A percentile compares a stretch with the other conserved stretches of the same genome.
phyloP scores from a whole-genome alignment of 257 asterid genomes.

The Anisodus tanguticus region DNA sequence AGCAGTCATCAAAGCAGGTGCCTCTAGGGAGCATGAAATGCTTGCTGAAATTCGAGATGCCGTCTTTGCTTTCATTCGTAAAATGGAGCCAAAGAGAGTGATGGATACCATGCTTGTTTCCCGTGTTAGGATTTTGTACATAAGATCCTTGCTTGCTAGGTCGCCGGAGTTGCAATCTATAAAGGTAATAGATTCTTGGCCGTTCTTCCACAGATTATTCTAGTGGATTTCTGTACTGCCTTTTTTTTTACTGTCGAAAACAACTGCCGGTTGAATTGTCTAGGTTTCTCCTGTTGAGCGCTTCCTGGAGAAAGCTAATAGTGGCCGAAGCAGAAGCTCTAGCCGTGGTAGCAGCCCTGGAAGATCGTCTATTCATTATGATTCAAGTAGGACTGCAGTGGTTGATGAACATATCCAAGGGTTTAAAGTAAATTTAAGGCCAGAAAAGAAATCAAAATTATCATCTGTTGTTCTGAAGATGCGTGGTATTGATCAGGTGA shows the following conservation, averaged over 20 bases:
- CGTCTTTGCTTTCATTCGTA: conserved; percentile 90
- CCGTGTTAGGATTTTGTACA: conserved; percentile 97
- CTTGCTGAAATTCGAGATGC: conserved; percentile 99
- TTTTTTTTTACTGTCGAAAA: neutral
- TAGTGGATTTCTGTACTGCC: conserved; percentile 11
- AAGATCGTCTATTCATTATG: conserved; percentile 84
- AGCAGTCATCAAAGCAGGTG: conserved; percentile 99
- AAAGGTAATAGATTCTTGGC: conserved; percentile 60
- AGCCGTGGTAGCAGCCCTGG: conserved; percentile 98
- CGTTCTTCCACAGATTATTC: conserved; percentile 1
- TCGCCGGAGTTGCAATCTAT: conserved; percentile 98
- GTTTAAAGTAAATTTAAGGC: conserved; percentile 88
- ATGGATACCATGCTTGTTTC: conserved; percentile 99
- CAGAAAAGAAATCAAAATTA: conserved; percentile 91
- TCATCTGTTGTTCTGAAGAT: conserved; percentile 95
- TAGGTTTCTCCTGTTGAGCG: conserved; percentile 96
- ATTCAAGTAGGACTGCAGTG: conserved; percentile 72
- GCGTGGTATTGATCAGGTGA: conserved; percentile 99
- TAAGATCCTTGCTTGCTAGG: conserved; percentile 95
- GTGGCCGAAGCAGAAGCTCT: conserved; percentile 94
- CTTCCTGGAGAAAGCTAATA: conserved; percentile 83
- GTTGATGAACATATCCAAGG: conserved; percentile 80
- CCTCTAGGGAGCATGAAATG: conserved; percentile 98
- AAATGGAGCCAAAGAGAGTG: conserved; percentile 96
- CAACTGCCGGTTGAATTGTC: conserved; percentile 10